Percentiles rank a stretch among this genome's conserved stretches.
Conservation (phyloP, 2,329 filamentous ascomycete genomes). For the Blumeriella jaapii region DNA sequence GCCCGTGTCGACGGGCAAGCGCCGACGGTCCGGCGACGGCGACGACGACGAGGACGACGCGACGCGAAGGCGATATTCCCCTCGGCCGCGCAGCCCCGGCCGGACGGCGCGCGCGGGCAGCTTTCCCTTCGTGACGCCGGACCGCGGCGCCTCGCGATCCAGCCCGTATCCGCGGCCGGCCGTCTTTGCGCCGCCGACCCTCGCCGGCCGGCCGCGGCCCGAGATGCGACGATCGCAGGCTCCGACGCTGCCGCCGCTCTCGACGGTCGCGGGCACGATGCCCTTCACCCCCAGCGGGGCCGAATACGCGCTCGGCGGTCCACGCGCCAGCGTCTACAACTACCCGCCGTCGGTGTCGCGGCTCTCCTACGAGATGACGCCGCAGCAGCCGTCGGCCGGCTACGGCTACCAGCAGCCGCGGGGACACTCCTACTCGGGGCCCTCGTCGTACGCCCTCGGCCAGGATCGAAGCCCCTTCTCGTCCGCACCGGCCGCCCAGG, state of each 20-base stretch:
- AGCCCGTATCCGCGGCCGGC: conserved; percentile 11
- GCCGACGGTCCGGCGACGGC: conserved; percentile 14
- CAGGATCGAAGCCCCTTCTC: conserved; percentile 22
- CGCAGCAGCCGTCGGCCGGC: conserved; percentile 7
- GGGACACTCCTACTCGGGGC: conserved; percentile 15
- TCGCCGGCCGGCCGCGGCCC: conserved; percentile 6
- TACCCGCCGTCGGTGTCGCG: conserved; percentile 9
- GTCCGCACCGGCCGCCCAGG: conserved; percentile 3
- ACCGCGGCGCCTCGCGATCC: conserved; percentile 9
- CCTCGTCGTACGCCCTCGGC: conserved; percentile 5
- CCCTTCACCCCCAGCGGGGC: conserved; percentile 1
- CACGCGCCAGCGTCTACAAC: conserved; percentile 9
- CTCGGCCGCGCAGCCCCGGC: neutral
- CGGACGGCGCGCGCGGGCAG: neutral
- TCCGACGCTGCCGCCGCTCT: neutral
- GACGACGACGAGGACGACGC: conserved; percentile 3
- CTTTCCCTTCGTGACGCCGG: neutral
- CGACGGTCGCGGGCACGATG: conserved; percentile 1
- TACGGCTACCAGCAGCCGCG: conserved; percentile 18
- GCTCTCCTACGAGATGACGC: conserved; percentile 7
- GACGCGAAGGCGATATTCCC: neutral
- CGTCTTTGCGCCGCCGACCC: conserved; percentile 5
- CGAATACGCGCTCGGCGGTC: conserved; percentile 15
- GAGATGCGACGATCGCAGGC: conserved; percentile 11
- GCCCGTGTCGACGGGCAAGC: conserved; percentile 10